Conservation (phyloP, 495 filamentous ascomycete genomes). For the Aspergillus heteromorphus region DNA sequence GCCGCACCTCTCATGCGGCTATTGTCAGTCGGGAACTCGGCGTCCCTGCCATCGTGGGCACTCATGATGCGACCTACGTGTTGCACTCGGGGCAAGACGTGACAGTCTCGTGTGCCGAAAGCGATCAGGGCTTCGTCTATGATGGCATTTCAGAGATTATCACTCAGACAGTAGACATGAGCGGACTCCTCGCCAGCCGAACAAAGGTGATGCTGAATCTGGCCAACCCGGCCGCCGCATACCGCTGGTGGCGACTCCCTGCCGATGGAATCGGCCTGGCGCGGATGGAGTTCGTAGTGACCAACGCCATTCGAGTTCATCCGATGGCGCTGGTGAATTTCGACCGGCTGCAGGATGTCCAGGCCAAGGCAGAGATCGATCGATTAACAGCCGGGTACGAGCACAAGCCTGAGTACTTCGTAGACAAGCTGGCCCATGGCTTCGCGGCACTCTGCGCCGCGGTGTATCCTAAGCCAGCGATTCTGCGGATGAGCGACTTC, state of each 20-base stretch:
- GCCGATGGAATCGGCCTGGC: slow-evolving; percentile 15
- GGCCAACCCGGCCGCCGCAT: slow-evolving; percentile 28
- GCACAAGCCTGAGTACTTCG: slow-evolving; percentile 31
- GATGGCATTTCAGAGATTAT: slow-evolving; percentile 24
- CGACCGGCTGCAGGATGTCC: slow-evolving; percentile 19
- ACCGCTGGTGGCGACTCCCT: slow-evolving; percentile 23
- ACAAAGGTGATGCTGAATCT: slow-evolving; percentile 28
- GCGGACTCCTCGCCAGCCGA: slow-evolving; percentile 2
- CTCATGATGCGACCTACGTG: slow-evolving; percentile 25
- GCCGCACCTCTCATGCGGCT: slow-evolving; percentile 35
- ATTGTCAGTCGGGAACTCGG: slow-evolving; percentile 37
- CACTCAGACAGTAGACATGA: slow-evolving; percentile 21
- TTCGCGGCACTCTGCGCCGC: slow-evolving; percentile 31
- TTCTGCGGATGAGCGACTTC: slow-evolving; percentile 36
- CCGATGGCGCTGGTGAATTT: slow-evolving; percentile 33
- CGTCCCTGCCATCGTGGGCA: slow-evolving; percentile 29
- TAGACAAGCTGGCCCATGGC: slow-evolving; percentile 30
- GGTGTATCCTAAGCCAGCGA: slow-evolving; percentile 26
- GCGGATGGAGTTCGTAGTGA: slow-evolving; percentile 19
- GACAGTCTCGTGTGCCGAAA: slow-evolving; percentile 34
- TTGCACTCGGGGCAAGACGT: slow-evolving; percentile 32
- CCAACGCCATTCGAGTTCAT: slow-evolving; percentile 15
- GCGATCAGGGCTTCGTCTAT: slow-evolving; percentile 32
- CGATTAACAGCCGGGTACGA: slow-evolving; percentile 24
- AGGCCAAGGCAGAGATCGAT: slow-evolving; percentile 22